Conservation (phyloP, 306 rosid genomes). For the Vicia sativa region DNA sequence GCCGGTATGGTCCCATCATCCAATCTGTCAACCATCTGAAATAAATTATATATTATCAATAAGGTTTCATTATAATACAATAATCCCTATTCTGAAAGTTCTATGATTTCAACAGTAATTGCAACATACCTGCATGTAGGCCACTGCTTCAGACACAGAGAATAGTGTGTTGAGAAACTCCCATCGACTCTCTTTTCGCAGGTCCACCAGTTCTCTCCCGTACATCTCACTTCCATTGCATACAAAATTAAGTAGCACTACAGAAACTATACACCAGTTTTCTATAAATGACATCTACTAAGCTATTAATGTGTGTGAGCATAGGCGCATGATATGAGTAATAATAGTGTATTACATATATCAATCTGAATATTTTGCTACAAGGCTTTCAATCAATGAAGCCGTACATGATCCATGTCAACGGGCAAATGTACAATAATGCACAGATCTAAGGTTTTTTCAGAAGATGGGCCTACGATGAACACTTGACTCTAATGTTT, state of each 20-base stretch:
- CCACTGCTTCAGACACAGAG: conserved; percentile 99
- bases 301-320: conserved; percentile 33
- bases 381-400: conserved; percentile 26
- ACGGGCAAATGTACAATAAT: conserved; percentile 27
- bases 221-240: conserved; percentile 88
- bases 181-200: conserved; percentile 89
- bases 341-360: conserved; percentile 4
- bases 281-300: conserved; percentile 41
- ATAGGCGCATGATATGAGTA: neutral
- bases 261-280: conserved; percentile 46
- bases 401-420: conserved; percentile 26
- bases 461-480: conserved; percentile 29
- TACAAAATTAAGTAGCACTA: conserved; percentile 54
- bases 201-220: conserved; percentile 96
- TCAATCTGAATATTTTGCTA: conserved; percentile 8
- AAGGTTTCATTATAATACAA: conserved; percentile 5
- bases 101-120: conserved; percentile 28
- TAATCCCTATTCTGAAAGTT: conserved; percentile 22
- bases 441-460: conserved; percentile 28
- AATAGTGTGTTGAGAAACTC: conserved; percentile 92
- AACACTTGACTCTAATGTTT: conserved; percentile 33
- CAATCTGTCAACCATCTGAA: conserved; percentile 97
- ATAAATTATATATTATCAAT: conserved; percentile 44
- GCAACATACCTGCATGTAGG: conserved; percentile 87
- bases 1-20: conserved; percentile 75